phyloP scores from a whole-genome alignment of 306 rosid species.

The Quercus wislizeni region DNA sequence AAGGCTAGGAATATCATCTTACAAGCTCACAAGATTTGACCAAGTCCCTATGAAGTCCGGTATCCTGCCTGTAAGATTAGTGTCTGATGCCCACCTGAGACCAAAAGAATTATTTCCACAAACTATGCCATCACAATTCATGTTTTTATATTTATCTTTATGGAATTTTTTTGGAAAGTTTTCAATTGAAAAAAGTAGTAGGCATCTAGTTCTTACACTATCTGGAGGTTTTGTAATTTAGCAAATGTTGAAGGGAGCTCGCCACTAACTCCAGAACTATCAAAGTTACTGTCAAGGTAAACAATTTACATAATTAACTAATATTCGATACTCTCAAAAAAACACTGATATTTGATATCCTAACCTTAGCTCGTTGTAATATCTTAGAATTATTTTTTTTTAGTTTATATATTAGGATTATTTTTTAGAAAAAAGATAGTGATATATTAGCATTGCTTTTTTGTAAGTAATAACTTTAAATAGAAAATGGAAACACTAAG shows the following conservation, averaged over 20 bases:
- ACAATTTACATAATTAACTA: not conserved
- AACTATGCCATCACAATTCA: not conserved
- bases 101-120: constrained; percentile 9
- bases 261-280: constrained; percentile 80
- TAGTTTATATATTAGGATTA: no score
- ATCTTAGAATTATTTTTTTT: no score
- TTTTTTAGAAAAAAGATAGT: no score
- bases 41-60: constrained; percentile 79
- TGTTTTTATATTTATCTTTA: not conserved
- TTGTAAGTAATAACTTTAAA: no score
- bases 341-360: not conserved
- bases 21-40: constrained; percentile 58
- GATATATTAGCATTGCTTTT: no score
- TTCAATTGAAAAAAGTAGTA: not conserved
- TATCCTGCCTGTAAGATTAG: constrained; percentile 54
- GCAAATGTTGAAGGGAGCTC: constrained; percentile 75
- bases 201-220: constrained; percentile 47
- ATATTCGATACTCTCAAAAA: no score
- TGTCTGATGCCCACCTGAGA: constrained; percentile 73
- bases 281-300: constrained; percentile 52
- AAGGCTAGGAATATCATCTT: constrained; percentile 29
- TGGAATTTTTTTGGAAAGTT: not conserved
- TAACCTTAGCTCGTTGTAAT: not conserved
- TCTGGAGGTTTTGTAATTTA: constrained; percentile 37
- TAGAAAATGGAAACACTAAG: no score